Conservation (phyloP, 441 rosid genomes). For the Aleurites moluccanus region DNA sequence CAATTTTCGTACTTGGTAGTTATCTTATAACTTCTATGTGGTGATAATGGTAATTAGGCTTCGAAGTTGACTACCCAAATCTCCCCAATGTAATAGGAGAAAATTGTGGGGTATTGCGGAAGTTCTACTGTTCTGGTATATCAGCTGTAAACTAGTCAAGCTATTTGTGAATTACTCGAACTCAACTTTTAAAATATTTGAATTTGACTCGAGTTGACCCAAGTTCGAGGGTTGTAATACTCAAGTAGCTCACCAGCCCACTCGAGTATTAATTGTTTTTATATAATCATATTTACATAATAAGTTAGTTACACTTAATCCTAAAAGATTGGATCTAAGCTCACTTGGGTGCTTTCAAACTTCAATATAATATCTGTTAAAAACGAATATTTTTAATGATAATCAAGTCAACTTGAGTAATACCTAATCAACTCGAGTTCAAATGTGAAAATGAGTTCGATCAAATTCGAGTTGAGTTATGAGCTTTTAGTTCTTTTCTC, state of each 20-base stretch:
- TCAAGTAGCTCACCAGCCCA: neutral
- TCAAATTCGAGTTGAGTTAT: no score
- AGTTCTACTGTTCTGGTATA: neutral
- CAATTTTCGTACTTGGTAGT: neutral
- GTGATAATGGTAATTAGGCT: neutral
- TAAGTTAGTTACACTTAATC: no score
- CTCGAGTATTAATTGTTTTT: no score
- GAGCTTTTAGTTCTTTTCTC: neutral
- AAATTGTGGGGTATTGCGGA: neutral
- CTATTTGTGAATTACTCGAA: no score
- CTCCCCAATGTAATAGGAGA: neutral
- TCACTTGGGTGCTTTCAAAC: no score
- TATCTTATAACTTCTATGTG: neutral
- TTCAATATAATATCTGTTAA: no score
- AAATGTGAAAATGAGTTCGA: no score
- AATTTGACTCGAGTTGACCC: neutral
- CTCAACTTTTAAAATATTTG: neutral
- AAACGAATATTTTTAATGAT: no score
- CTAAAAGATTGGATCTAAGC: no score
- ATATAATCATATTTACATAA: no score
- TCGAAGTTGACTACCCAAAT: neutral
- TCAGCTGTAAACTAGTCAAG: neutral
- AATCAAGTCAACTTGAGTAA: no score
- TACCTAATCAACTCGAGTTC: no score
- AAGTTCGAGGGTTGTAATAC: neutral